Evolutionary conservation across 768 basidiomycete species (phyloP).

Genomic region (Xerocomellus chrysenteron): DNA sequence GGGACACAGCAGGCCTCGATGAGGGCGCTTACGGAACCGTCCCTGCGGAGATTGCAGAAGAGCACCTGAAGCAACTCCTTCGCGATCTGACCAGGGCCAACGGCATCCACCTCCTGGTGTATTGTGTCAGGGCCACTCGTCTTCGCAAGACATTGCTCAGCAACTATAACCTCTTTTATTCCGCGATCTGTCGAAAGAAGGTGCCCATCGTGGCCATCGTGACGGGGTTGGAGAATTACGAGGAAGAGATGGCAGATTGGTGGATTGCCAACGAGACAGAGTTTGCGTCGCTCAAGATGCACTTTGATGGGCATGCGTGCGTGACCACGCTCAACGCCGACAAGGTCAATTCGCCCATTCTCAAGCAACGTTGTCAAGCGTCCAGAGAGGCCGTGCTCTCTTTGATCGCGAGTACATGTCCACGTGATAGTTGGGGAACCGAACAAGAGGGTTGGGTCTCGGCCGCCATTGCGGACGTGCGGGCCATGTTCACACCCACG

Average conservation of each 20-base stretch:
- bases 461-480: slow-evolving; percentile 22
- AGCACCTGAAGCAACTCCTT: slow-evolving; percentile 25
- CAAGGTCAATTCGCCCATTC: slow-evolving; percentile 29
- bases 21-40: slow-evolving; percentile 34
- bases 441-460: slow-evolving; percentile 22
- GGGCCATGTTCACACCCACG: slow-evolving; percentile 19
- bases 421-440: slow-evolving; percentile 25
- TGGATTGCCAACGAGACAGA: slow-evolving; percentile 35
- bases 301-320: slow-evolving; percentile 38
- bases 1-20: slow-evolving; percentile 42
- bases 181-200: slow-evolving; percentile 35
- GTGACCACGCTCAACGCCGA: slow-evolving; percentile 36
- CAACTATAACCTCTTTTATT: slow-evolving; percentile 41
- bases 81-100: slow-evolving; percentile 25
- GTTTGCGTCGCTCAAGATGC: slow-evolving; percentile 30
- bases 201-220: slow-evolving; percentile 39
- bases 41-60: slow-evolving; percentile 30
- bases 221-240: slow-evolving; percentile 40
- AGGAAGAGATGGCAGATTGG: slow-evolving; percentile 29
- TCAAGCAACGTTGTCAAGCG: slow-evolving; percentile 28
- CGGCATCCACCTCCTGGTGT: slow-evolving; percentile 32
- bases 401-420: slow-evolving; percentile 19
- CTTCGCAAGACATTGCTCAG: slow-evolving; percentile 25
- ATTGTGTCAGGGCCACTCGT: slow-evolving; percentile 35
- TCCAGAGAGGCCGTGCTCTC: slow-evolving; percentile 23